Percentiles rank a stretch among this genome's conserved stretches.
Evolutionary conservation across 108 stramenopile species (phyloP).

Genomic region (Epipyxis sp.): DNA sequence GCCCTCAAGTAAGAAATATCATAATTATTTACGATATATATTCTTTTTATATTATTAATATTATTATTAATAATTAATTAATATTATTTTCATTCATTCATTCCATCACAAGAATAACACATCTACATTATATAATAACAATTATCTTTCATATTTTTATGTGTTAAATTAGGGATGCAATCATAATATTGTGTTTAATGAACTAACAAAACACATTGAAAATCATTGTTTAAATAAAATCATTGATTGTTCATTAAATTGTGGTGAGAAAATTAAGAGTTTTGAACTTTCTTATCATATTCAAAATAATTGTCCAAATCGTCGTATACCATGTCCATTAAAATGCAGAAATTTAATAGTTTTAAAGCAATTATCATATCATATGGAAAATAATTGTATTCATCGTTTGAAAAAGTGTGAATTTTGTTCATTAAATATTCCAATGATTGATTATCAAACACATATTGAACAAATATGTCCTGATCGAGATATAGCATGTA

Average conservation of each 20-base stretch:
- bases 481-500: background rate
- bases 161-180: too few species aligned
- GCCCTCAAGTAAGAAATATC: background rate
- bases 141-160: too few species aligned
- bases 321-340: conserved; percentile 23
- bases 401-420: background rate
- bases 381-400: conserved; percentile 11
- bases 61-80: too few species aligned
- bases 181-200: too few species aligned
- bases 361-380: background rate
- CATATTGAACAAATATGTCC: background rate
- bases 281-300: background rate
- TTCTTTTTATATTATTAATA: too few species aligned
- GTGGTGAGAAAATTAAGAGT: background rate
- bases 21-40: background rate
- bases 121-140: too few species aligned
- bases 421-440: background rate
- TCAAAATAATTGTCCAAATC: background rate
- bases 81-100: too few species aligned
- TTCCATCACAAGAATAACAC: too few species aligned
- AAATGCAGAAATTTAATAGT: conserved; percentile 14
- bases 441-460: background rate
- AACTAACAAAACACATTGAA: background rate
- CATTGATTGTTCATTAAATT: background rate
- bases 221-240: background rate